A percentile compares a stretch with the other conserved stretches of the same genome.
Conservation (phyloP, 2,329 filamentous ascomycete genomes). For the Penicillium fuscoglaucum region DNA sequence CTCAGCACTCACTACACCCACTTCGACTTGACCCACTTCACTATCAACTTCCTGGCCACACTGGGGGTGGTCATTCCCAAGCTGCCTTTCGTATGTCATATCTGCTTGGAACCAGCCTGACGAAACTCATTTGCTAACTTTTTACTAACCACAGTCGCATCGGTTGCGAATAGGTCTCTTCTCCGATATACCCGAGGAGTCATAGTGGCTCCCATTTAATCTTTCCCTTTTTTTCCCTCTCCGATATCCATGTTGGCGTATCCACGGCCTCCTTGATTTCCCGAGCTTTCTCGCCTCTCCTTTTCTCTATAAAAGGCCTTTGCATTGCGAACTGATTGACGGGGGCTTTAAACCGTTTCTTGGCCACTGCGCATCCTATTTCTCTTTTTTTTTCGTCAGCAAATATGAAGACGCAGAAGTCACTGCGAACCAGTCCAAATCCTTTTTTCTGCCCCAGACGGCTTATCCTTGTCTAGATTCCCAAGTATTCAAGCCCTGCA, state of each 20-base stretch:
- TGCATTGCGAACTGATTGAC: conserved; percentile 26
- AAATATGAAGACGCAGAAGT: conserved; percentile 25
- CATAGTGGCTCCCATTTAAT: conserved; percentile 26
- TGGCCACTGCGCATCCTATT: conserved; percentile 18
- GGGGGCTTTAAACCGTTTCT: conserved; percentile 18
- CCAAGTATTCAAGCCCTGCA: conserved; percentile 21
- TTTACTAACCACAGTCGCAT: conserved; percentile 61
- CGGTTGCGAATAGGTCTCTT: conserved; percentile 75
- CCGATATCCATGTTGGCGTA: conserved; percentile 24
- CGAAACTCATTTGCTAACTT: conserved; percentile 27
- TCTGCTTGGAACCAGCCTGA: background rate
- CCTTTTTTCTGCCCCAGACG: background rate
- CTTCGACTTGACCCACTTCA: conserved; percentile 95
- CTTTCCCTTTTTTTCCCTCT: conserved; percentile 14
- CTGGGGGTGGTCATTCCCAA: conserved; percentile 94
- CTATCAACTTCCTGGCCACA: conserved; percentile 92
- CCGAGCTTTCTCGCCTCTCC: conserved; percentile 13
- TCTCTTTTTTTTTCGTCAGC: conserved; percentile 15
- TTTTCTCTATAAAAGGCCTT: conserved; percentile 19
- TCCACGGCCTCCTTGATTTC: conserved; percentile 18
- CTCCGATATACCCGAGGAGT: conserved; percentile 67
- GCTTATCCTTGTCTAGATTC: conserved; percentile 22
- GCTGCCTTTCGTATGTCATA: conserved; percentile 77
- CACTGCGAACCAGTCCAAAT: conserved; percentile 10
- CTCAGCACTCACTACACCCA: conserved; percentile 98